Percentiles rank a stretch among this genome's conserved stretches.
phyloP scores from a whole-genome alignment of 345 rosid species.

The Orychophragmus violaceus region DNA sequence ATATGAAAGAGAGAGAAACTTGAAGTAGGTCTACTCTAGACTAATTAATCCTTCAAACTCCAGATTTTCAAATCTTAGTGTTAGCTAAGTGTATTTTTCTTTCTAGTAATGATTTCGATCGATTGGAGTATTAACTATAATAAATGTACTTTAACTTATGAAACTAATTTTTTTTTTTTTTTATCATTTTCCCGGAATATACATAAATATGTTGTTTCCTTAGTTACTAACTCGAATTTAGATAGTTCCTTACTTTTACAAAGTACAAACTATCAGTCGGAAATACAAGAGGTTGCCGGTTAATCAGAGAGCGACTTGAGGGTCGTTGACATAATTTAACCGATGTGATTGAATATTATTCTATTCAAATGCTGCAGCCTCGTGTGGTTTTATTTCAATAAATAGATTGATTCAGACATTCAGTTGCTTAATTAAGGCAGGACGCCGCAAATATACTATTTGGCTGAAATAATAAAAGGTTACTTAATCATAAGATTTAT shows the following conservation, averaged over 20 bases:
- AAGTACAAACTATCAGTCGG: not conserved
- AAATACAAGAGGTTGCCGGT: not conserved
- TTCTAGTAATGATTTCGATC: not conserved
- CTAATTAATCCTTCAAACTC: not conserved
- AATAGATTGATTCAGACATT: not conserved
- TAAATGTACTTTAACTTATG: not conserved
- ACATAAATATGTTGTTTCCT: not conserved
- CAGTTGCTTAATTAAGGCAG: not conserved
- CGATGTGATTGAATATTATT: slow-evolving; percentile 2
- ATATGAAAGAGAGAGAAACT: too few relatives aligned
- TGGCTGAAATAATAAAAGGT: not conserved
- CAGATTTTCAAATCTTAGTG: not conserved
- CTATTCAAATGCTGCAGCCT: not conserved
- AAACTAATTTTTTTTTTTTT: not conserved
- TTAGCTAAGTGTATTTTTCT: not conserved
- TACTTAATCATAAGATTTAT: not conserved
- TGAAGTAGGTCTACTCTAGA: too few relatives aligned
- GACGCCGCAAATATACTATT: not conserved
- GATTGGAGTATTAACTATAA: not conserved
- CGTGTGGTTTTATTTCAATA: slow-evolving; percentile 1
- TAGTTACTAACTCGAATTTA: not conserved
- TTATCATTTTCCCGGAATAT: not conserved
- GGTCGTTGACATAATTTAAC: not conserved
- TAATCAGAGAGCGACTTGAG: not conserved
- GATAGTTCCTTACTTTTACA: not conserved